Base-by-base conservation (phyloP, 768 basidiomycete species). In the Pulveroboletus ravenelii region DNA sequence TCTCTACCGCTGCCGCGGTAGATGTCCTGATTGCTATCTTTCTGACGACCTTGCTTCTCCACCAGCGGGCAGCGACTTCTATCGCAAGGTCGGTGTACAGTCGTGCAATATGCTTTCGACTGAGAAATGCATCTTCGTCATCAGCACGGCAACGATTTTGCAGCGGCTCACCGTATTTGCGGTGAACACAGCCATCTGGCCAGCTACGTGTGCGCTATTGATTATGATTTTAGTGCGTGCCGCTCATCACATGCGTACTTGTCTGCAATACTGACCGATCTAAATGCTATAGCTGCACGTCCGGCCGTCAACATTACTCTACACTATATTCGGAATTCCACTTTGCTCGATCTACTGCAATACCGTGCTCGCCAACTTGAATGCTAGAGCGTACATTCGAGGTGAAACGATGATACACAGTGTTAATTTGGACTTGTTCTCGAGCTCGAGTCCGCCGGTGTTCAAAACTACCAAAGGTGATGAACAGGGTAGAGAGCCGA, bases 131-230 rank as follows among this genome's bases (percentile, higher is more conserved):
- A 40, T 15, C 20, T 37, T 31, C 6, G 9, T 13, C 5, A 10
- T 23, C 34, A 60, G 58, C 2, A 57, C 51, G 18, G 34, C 15
- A 1, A 35, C 48, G 10, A 2, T 60, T n/a, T 42, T 59, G 5
- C 50, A 50, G 35, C 51, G 50, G 15, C 47, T 60, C 6, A 42
- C 3, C 0, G 7, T 60, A 6, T 56, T 56, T 25, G 41, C 51
- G 1, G 41, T 51, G 8, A 45, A 48, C 17, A 46, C 51, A 5
- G 71, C 78, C 1, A 72, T 80, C 10, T 77, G 75, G 13, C 72
- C 79, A 14, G 81, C 83, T 53, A 76, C 76, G 0, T 63, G 59
- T 5, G 66, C 73, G 6, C 79, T 81, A 62, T 74, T 76, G 4
- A 65, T 41, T 2, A 0, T 43, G 8, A 78, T 51, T 76, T 77